Conservation (phyloP, 2,329 filamentous ascomycete species). For the Phyllosticta paracitricarpa region DNA sequence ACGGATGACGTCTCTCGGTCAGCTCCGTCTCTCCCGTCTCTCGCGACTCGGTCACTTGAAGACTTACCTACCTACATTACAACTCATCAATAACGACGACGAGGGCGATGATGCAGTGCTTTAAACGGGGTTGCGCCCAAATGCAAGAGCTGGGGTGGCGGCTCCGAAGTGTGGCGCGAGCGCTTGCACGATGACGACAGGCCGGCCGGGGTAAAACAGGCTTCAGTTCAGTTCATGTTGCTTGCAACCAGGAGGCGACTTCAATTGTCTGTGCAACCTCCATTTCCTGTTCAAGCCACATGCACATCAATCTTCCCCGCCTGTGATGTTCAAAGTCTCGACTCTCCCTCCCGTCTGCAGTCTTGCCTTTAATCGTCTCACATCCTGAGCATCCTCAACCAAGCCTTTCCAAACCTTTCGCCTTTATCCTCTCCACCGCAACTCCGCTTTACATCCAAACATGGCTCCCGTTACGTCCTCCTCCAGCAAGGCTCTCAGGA, state of each 20-base stretch:
- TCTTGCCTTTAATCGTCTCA: not conserved
- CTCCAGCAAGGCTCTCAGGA: slow-evolving; percentile 18
- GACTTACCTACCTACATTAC: not conserved
- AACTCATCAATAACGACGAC: not conserved
- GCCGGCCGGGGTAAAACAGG: slow-evolving; percentile 4
- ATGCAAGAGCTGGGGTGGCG: not conserved
- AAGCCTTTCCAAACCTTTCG: not conserved
- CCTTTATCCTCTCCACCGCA: not conserved
- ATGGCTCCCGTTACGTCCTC: slow-evolving; percentile 18
- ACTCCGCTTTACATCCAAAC: not conserved
- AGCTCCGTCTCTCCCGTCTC: not conserved
- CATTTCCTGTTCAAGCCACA: not conserved
- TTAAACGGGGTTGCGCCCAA: not conserved
- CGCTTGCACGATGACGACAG: slow-evolving; percentile 7
- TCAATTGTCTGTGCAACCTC: not conserved
- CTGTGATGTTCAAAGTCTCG: not conserved
- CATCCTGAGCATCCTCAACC: not conserved
- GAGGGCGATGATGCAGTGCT: not conserved
- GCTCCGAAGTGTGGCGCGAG: slow-evolving; percentile 5
- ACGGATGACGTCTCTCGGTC: not conserved
- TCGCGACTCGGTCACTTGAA: not conserved
- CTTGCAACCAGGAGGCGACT: slow-evolving; percentile 1
- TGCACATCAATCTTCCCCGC: not conserved
- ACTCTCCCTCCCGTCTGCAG: not conserved
- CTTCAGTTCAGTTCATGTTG: not conserved